A percentile compares a stretch with the other conserved stretches of the same genome.
Evolutionary conservation across 1,284 basidiomycete species (phyloP).

Genomic region (Microbotryum scabiosae): DNA sequence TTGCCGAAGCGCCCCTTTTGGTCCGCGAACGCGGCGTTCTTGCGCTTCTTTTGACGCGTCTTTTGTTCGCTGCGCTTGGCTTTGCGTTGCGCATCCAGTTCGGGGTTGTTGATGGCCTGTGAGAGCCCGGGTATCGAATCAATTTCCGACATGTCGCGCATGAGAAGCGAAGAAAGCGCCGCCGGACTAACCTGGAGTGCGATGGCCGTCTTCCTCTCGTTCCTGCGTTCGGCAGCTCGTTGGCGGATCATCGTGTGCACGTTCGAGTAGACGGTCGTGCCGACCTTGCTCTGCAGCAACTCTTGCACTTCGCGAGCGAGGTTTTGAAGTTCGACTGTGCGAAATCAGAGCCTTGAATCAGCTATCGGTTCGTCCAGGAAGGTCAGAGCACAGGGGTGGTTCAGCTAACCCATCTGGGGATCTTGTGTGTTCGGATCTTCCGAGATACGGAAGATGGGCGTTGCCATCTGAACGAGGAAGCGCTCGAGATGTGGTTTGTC

Average conservation of each 20-base stretch:
- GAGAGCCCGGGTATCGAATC: too few relatives aligned
- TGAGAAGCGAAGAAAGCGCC: constrained; percentile 8
- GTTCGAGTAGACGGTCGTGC: constrained; percentile 66
- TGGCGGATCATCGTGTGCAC: constrained; percentile 75
- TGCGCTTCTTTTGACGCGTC: constrained; percentile 74
- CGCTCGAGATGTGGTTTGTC: constrained; percentile 50
- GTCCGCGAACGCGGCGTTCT: constrained; percentile 44
- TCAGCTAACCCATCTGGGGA: constrained; percentile 60
- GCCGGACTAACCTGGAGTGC: constrained; percentile 50
- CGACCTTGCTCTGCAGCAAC: constrained; percentile 75
- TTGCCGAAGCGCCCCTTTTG: constrained; percentile 17
- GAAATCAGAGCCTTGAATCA: background rate
- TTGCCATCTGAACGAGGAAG: constrained; percentile 75
- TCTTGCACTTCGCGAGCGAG: constrained; percentile 79
- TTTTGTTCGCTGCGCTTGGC: constrained; percentile 58
- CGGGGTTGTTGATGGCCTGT: constrained; percentile 62
- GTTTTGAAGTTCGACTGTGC: constrained; percentile 68
- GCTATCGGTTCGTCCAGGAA: background rate
- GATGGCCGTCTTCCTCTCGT: constrained; percentile 61
- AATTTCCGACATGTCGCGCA: too few relatives aligned
- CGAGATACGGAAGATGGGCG: constrained; percentile 73
- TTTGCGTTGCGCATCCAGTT: constrained; percentile 57
- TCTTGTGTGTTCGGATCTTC: constrained; percentile 72
- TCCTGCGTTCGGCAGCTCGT: constrained; percentile 56
- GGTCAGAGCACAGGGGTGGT: background rate